phyloP scores from a whole-genome alignment of 352 stramenopile genomes.

The Phytophthora tubulina region DNA sequence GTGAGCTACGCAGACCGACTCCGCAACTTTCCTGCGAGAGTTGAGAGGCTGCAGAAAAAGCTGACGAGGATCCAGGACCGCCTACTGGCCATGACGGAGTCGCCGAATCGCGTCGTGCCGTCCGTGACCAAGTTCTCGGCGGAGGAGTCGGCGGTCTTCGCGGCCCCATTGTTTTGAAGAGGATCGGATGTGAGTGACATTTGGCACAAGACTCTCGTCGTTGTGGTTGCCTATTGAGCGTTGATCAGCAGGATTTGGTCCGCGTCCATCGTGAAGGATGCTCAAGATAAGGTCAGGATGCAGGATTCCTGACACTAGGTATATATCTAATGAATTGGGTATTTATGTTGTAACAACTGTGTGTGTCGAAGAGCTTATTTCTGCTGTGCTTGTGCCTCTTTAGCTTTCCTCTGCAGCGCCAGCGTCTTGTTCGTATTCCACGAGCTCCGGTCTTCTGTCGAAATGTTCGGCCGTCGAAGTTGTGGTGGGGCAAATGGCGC shows the following conservation, averaged over 20 bases:
- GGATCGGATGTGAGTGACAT: background rate
- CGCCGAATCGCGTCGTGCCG: constrained; percentile 44
- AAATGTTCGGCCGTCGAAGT: constrained; percentile 75
- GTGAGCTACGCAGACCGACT: constrained; percentile 81
- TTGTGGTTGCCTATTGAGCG: background rate
- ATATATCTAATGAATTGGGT: constrained; percentile 39
- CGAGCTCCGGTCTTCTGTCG: constrained; percentile 72
- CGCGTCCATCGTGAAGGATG: background rate
- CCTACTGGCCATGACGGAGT: constrained; percentile 69
- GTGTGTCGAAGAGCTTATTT: constrained; percentile 5
- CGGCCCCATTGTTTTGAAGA: constrained; percentile 63
- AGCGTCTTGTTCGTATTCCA: constrained; percentile 82
- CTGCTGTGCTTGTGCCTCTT: constrained; percentile 12
- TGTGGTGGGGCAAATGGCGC: constrained; percentile 65
- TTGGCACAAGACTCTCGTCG: background rate
- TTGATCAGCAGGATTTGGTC: background rate
- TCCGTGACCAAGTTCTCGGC: constrained; percentile 40
- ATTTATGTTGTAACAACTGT: constrained; percentile 23
- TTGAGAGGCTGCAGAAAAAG: constrained; percentile 76
- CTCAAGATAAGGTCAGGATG: background rate
- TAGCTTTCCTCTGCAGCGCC: constrained; percentile 50
- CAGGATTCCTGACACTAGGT: constrained; percentile 4
- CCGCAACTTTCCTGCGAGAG: constrained; percentile 67
- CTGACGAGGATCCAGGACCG: constrained; percentile 74
- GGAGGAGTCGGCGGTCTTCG: constrained; percentile 35